Conservation (phyloP, 2,329 filamentous ascomycete genomes). For the Epichloe typhina region DNA sequence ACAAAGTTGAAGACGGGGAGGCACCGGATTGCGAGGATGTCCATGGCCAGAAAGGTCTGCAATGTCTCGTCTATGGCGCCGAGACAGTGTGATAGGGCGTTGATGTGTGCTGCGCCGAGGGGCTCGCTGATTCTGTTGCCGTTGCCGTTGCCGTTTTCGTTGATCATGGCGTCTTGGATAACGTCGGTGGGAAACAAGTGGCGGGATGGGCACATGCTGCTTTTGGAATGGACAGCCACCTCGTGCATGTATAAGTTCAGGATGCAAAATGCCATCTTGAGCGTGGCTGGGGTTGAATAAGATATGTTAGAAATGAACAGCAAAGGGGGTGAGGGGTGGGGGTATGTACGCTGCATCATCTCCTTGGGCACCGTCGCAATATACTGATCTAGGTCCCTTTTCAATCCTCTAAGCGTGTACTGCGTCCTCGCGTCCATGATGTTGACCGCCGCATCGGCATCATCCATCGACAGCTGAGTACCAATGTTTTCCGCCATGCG, state of each 20-base stretch:
- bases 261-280: conserved; percentile 51
- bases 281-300: conserved; percentile 31
- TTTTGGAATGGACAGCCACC: conserved; percentile 53
- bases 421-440: conserved; percentile 52
- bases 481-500: conserved; percentile 56
- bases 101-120: conserved; percentile 42
- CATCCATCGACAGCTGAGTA: conserved; percentile 53
- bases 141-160: conserved; percentile 17
- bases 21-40: conserved; percentile 43
- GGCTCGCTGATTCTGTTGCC: conserved; percentile 25
- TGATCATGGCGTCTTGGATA: conserved; percentile 28
- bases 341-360: conserved; percentile 37
- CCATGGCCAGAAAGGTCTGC: conserved; percentile 49
- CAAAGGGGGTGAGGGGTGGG: background rate
- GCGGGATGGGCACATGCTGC: conserved; percentile 40
- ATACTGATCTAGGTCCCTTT: conserved; percentile 50
- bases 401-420: conserved; percentile 50
- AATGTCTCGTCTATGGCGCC: conserved; percentile 53
- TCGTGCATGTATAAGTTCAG: conserved; percentile 65
- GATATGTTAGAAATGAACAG: background rate
- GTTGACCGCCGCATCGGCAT: conserved; percentile 38
- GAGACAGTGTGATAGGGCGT: conserved; percentile 53
- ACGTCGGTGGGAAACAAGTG: conserved; percentile 33
- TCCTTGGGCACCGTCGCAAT: conserved; percentile 37
- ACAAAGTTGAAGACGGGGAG: conserved; percentile 61